A percentile compares a stretch with the other conserved stretches of the same genome.
These are phyloP conservation scores for Xanthoparmelia taractica DNA, from an alignment of 495 filamentous ascomycete genomes.

Conservation along the genomic window DNA sequence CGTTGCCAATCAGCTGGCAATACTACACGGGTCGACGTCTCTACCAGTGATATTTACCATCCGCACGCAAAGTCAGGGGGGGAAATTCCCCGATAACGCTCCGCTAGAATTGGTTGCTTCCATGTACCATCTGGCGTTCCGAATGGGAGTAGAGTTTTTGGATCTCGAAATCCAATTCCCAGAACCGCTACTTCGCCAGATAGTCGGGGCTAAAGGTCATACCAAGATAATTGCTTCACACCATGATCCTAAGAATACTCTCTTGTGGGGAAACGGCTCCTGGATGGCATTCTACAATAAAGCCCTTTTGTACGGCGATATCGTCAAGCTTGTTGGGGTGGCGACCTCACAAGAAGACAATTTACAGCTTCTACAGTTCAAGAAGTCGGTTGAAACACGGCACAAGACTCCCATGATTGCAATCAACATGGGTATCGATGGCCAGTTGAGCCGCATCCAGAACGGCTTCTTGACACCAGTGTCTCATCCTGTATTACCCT, in stretches of 20 bases:
- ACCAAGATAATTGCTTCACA: constrained; percentile 89
- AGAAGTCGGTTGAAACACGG: constrained; percentile 57
- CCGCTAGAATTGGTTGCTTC: constrained; percentile 53
- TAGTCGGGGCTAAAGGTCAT: constrained; percentile 60
- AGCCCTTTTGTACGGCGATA: constrained; percentile 76
- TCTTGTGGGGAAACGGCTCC: constrained; percentile 82
- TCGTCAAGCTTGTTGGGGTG: constrained; percentile 89
- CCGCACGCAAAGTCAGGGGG: constrained; percentile 77
- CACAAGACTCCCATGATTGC: constrained; percentile 80
- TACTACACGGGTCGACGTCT: constrained; percentile 65
- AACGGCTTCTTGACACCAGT: constrained; percentile 95
- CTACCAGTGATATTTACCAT: constrained; percentile 91
- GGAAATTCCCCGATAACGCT: constrained; percentile 74
- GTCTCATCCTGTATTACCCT: constrained; percentile 77
- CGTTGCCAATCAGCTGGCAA: constrained; percentile 70
- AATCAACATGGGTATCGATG: constrained; percentile 87
- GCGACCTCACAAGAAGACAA: constrained; percentile 77
- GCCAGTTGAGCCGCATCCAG: constrained; percentile 81
- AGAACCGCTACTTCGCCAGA: constrained; percentile 55
- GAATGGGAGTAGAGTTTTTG: constrained; percentile 81
- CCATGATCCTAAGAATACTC: constrained; percentile 70
- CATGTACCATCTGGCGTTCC: constrained; percentile 70
- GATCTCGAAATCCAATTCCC: constrained; percentile 90
- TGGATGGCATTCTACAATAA: constrained; percentile 85
- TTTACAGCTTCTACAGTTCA: constrained; percentile 75